A percentile compares a stretch with the other conserved stretches of the same genome.
These are phyloP conservation scores for Colletotrichum noveboracense DNA, from an alignment of 2,329 filamentous ascomycete species.

Conservation along the genomic window DNA sequence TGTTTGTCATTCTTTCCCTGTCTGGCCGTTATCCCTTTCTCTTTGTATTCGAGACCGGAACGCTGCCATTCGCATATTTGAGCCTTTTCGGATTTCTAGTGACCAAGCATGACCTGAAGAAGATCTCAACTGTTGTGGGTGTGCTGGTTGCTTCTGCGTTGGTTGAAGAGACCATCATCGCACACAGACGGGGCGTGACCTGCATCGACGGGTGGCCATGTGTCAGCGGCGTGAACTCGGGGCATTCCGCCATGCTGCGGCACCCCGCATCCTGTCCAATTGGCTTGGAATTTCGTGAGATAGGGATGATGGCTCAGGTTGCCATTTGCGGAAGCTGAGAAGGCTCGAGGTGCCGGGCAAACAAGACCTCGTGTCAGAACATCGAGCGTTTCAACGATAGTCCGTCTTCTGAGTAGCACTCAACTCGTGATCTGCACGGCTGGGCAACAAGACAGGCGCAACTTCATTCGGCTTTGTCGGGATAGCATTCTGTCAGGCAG, in stretches of 20 bases:
- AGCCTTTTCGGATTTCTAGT: neutral
- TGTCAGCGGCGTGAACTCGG: neutral
- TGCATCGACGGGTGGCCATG: neutral
- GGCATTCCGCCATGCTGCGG: neutral
- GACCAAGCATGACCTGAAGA: neutral
- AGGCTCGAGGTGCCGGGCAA: neutral
- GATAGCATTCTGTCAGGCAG: neutral
- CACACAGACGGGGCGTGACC: neutral
- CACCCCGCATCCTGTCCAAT: slow-evolving; percentile 2
- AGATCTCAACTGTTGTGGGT: neutral
- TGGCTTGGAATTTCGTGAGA: neutral
- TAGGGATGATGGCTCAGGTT: neutral
- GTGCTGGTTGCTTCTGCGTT: neutral
- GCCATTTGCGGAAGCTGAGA: neutral
- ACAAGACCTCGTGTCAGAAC: neutral
- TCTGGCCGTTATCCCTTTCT: neutral
- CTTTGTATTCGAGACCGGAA: neutral
- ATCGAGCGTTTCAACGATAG: neutral
- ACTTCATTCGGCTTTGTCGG: neutral
- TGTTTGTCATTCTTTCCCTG: slow-evolving; percentile 3
- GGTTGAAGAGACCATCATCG: neutral
- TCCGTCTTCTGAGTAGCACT: neutral
- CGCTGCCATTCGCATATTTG: neutral
- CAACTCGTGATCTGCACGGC: neutral
- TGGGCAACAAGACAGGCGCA: neutral